Evolutionary conservation across 352 stramenopile species (phyloP), one percentile per base, ranked within the genome.

Genomic region (Phytophthora hybrid): DNA sequence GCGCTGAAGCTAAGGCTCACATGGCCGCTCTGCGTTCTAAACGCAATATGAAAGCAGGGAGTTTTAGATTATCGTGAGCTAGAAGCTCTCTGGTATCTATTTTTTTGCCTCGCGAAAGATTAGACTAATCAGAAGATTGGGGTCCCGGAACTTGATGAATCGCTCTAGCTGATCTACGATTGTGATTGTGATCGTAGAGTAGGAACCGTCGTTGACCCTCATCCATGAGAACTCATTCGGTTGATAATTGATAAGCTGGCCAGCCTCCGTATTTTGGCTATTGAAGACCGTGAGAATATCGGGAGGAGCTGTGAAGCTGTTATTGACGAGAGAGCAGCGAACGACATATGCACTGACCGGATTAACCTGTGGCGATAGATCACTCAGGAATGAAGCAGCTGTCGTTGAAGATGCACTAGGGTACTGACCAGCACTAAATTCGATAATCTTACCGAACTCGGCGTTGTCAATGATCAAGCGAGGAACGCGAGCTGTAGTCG

Each of bases 91-190:
- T 52, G 47, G 47, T 1, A 10, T 3, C 23, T 39, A 23, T 52
- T 51, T 37, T 63, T 47, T 52, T 63, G 18, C n/a, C 10, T 49
- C n/a, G 16, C 29, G 26, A 5, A 63, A 31, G 39, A 63, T 19
- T 9, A 71, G 54, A 26, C 54, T 64, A 29, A 71, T 71, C 10
- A 19, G 53, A 4, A 71, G 19, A 2, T 11, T 49, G 1, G 37
- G 11, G 26, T 65, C 55, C 1, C 49, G 9, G 18, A 71, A 65
- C n/a, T 57, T 44, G 18, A 63, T 54, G 7, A 41, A 53, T n/a
- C 19, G 21, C 19, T 71, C 64, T 2, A 63, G 19, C 55, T 70
- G 63, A 70, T 70, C 53, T 14, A 52, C 41, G 9, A 70, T 63
- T 5, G 26, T 63, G 1, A 70, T 21, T 4, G 39, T 57, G n/a